These are phyloP conservation scores for Penicillium oxalicum DNA, from an alignment of 2,329 filamentous ascomycete species.

Conservation along the genomic window DNA sequence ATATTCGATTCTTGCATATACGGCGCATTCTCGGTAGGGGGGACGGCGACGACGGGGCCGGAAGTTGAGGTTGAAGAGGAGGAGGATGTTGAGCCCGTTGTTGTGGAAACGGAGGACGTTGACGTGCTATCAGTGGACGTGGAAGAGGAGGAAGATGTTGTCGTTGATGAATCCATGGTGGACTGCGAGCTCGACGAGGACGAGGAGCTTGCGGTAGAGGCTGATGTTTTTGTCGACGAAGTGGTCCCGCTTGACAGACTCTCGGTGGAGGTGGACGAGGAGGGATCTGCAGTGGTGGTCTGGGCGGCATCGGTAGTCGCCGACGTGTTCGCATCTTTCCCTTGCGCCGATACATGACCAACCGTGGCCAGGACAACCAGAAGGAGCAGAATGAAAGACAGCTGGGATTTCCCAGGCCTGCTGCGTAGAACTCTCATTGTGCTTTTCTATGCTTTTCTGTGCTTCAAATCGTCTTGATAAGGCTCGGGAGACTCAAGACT, in stretches of 20 bases:
- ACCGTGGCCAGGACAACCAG: slow-evolving; percentile 11
- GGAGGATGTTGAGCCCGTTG: slow-evolving; percentile 36
- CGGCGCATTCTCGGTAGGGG: slow-evolving; percentile 75
- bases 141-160: slow-evolving; percentile 21
- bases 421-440: slow-evolving; percentile 16
- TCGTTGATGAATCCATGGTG: slow-evolving; percentile 15
- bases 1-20: slow-evolving; percentile 84
- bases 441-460: not conserved
- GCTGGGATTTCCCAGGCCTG: slow-evolving; percentile 12
- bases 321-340: slow-evolving; percentile 15
- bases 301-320: slow-evolving; percentile 15
- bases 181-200: slow-evolving; percentile 12
- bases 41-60: slow-evolving; percentile 69
- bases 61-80: slow-evolving; percentile 48
- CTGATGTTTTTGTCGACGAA: slow-evolving; percentile 8
- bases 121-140: slow-evolving; percentile 15
- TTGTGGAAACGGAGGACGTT: slow-evolving; percentile 21
- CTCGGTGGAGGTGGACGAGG: slow-evolving; percentile 14
- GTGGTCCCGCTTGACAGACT: slow-evolving; percentile 16
- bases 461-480: slow-evolving; percentile 14
- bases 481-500: not conserved
- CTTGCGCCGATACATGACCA: slow-evolving; percentile 16
- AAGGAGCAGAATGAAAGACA: slow-evolving; percentile 12
- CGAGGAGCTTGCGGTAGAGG: slow-evolving; percentile 7
- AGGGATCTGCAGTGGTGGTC: slow-evolving; percentile 20